Conservation (phyloP, 805 yeast genomes). For the Spathaspora boniae region DNA sequence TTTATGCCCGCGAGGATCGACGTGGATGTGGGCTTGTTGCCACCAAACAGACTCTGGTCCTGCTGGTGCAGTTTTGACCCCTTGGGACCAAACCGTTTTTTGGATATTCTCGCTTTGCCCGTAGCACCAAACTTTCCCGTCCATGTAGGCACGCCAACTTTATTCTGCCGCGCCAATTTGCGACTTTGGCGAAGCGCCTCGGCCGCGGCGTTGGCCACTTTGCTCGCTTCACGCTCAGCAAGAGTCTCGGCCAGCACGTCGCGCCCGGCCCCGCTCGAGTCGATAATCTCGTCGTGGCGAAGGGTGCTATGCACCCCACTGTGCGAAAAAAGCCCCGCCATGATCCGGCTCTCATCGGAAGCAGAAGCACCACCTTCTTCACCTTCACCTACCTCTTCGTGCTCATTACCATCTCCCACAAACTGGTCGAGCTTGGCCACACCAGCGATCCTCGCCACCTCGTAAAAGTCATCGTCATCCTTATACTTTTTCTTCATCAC, state of each 20-base stretch:
- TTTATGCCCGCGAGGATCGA: slow-evolving; percentile 49
- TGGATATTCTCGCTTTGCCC: too few species aligned
- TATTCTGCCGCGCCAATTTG: slow-evolving; percentile 39
- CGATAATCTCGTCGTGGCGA: slow-evolving; percentile 75
- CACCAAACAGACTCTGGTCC: too few species aligned
- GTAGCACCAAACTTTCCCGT: slow-evolving; percentile 90
- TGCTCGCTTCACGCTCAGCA: slow-evolving; percentile 61
- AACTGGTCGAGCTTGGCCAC: slow-evolving; percentile 69
- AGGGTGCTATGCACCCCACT: slow-evolving; percentile 71
- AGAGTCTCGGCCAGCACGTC: slow-evolving; percentile 46
- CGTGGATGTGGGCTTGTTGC: slow-evolving; percentile 33
- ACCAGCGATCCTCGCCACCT: slow-evolving; percentile 64
- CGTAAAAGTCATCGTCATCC: slow-evolving; percentile 62
- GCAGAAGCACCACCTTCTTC: slow-evolving; percentile 3
- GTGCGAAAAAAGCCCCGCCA: slow-evolving; percentile 71
- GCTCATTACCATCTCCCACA: slow-evolving; percentile 42
- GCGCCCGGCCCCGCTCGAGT: slow-evolving; percentile 26
- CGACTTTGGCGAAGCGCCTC: slow-evolving; percentile 61
- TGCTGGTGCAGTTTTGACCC: slow-evolving; percentile 9
- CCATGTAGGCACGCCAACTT: slow-evolving; percentile 89
- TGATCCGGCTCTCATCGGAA: slow-evolving; percentile 58
- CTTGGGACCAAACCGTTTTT: slow-evolving; percentile 31
- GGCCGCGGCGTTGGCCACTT: slow-evolving; percentile 51
- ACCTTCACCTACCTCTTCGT: too few species aligned
- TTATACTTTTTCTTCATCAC: slow-evolving; percentile 27